These are phyloP conservation scores for Cercospora sojina DNA, from an alignment of 2,329 filamentous ascomycete species.

Conservation along the genomic window DNA sequence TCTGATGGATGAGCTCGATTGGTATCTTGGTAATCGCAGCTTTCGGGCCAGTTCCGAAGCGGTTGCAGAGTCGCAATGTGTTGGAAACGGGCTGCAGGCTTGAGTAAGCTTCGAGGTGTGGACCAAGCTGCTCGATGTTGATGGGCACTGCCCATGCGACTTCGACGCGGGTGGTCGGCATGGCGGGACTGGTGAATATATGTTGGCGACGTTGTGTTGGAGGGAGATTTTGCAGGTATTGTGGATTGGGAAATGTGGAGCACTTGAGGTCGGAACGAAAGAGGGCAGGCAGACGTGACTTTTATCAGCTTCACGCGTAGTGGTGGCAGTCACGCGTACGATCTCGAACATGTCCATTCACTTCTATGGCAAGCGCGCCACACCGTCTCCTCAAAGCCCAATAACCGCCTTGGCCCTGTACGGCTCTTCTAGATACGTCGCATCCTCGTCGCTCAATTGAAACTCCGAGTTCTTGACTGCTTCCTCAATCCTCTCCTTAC, in stretches of 20 bases:
- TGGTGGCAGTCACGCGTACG: neutral
- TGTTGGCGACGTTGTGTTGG: neutral
- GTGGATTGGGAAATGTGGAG: neutral
- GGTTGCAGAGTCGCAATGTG: conserved; percentile 25
- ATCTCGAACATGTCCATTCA: neutral
- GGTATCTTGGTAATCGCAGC: conserved; percentile 26
- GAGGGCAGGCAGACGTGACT: neutral
- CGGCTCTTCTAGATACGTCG: conserved; percentile 60
- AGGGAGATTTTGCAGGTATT: neutral
- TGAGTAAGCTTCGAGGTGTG: conserved; percentile 15
- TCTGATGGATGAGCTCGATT: conserved; percentile 18
- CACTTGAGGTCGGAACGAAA: too few species aligned
- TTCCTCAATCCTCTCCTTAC: conserved; percentile 58
- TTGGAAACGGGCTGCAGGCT: conserved; percentile 9
- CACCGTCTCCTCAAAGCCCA: neutral
- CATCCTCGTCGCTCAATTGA: conserved; percentile 57
- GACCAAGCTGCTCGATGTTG: conserved; percentile 5
- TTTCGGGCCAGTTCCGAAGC: conserved; percentile 17
- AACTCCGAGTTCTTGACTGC: conserved; percentile 50
- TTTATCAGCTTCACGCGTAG: neutral
- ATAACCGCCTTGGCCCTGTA: conserved; percentile 42
- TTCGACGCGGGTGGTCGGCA: neutral
- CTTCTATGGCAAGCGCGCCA: neutral
- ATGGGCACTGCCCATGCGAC: neutral
- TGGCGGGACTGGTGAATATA: neutral